phyloP scores from a whole-genome alignment of 345 rosid genomes.

The Carallia pectinifolia region DNA sequence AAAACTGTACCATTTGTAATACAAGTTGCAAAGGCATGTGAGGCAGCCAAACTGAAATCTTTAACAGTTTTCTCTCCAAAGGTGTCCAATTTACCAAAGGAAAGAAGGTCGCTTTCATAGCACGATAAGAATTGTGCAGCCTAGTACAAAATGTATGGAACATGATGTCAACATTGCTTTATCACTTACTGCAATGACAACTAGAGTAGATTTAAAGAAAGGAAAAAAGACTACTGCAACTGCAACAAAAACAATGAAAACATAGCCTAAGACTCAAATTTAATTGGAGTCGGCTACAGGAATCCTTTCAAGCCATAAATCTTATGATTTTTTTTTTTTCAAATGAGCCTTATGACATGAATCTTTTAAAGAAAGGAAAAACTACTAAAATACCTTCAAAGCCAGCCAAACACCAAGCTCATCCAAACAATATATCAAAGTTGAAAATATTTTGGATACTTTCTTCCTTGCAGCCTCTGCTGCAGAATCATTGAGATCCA shows the following conservation, averaged over 20 bases:
- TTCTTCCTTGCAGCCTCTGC: conserved; percentile 39
- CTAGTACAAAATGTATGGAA: conserved; percentile 32
- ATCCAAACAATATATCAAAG: conserved; percentile 54
- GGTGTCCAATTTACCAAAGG: conserved; percentile 41
- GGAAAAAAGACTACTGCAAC: neutral
- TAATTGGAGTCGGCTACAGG: no score
- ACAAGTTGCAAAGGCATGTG: conserved; percentile 33
- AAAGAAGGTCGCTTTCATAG: conserved; percentile 40
- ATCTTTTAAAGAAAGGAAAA: neutral
- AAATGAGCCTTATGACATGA: no score
- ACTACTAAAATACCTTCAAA: conserved; percentile 51
- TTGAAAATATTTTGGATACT: conserved; percentile 38
- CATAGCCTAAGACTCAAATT: no score
- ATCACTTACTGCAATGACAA: neutral
- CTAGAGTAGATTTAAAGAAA: neutral
- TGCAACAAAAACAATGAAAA: no score
- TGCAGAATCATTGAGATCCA: conserved; percentile 38
- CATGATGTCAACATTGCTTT: conserved; percentile 7
- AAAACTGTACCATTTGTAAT: conserved; percentile 50
- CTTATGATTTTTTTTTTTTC: no score
- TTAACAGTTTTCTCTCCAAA: conserved; percentile 39
- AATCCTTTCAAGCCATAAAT: no score
- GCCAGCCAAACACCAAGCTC: conserved; percentile 83
- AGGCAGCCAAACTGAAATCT: conserved; percentile 51
- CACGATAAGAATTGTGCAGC: conserved; percentile 63